phyloP scores from a whole-genome alignment of 2,329 filamentous ascomycete genomes.

The Penicillium sp. region DNA sequence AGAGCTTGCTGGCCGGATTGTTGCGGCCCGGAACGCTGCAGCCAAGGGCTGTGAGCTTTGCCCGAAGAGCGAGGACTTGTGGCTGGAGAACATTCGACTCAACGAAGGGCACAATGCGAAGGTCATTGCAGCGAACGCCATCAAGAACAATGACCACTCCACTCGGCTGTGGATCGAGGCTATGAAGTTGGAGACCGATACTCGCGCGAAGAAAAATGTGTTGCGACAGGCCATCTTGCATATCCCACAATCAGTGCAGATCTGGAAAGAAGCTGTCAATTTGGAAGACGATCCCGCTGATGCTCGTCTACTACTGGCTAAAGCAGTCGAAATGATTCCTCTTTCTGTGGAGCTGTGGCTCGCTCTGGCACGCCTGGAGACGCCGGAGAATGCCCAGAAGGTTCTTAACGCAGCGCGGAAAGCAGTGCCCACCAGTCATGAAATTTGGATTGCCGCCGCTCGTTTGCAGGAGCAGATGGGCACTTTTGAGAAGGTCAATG shows the following conservation, averaged over 20 bases:
- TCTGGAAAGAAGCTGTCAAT: conserved; percentile 99
- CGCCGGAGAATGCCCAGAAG: conserved; percentile 84
- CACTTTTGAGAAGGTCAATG: conserved; percentile 70
- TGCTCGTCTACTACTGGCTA: conserved; percentile 80
- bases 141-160: conserved; percentile 83
- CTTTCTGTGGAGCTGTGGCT: conserved; percentile 93
- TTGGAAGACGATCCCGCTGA: conserved; percentile 85
- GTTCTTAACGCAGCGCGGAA: conserved; percentile 94
- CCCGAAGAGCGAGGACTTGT: conserved; percentile 88
- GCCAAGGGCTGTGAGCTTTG: conserved; percentile 83
- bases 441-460: conserved; percentile 94
- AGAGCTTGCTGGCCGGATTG: conserved; percentile 85
- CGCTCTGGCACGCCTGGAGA: conserved; percentile 82
- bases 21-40: conserved; percentile 82
- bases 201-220: conserved; percentile 83
- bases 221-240: conserved; percentile 86
- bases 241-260: conserved; percentile 84
- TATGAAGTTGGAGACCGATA: conserved; percentile 81
- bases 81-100: conserved; percentile 91
- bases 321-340: conserved; percentile 92
- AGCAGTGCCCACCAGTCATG: conserved; percentile 84
- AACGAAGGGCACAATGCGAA: conserved; percentile 92
- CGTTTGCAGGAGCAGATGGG: conserved; percentile 86
- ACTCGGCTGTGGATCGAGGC: conserved; percentile 92
- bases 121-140: conserved; percentile 87